These are phyloP conservation scores for Tanacetum coccineum DNA, from an alignment of 129 eudicot species.

Conservation along the genomic window DNA sequence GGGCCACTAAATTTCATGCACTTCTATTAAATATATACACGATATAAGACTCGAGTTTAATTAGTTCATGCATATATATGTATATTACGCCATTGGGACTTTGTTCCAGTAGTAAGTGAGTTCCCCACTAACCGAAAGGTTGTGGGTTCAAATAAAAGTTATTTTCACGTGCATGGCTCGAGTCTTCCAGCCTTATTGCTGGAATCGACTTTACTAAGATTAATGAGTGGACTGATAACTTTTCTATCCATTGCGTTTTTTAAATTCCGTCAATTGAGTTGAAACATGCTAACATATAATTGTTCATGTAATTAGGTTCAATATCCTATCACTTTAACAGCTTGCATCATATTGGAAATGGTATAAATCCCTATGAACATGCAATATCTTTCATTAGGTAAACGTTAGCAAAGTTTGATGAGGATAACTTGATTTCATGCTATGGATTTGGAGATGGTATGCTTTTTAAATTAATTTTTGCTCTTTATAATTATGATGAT, in stretches of 20 bases:
- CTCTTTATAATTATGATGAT: too few species aligned
- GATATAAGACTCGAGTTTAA: too few species aligned
- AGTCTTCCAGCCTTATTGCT: slow-evolving; percentile 86
- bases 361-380: slow-evolving; percentile 79
- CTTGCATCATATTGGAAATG: too few species aligned
- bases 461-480: too few species aligned
- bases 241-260: slow-evolving; percentile 10
- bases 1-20: too few species aligned
- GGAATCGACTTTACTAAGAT: slow-evolving; percentile 96
- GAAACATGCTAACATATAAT: slow-evolving; percentile 31
- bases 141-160: too few species aligned
- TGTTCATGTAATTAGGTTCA: slow-evolving; percentile 49
- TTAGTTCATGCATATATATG: too few species aligned
- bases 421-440: slow-evolving; percentile 87
- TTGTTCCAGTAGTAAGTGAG: too few species aligned
- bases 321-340: slow-evolving; percentile 57
- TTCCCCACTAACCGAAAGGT: too few species aligned
- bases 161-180: slow-evolving; percentile 87
- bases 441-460: too few species aligned
- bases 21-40: too few species aligned
- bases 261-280: background rate
- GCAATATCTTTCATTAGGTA: slow-evolving; percentile 89
- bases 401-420: slow-evolving; percentile 87
- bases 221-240: slow-evolving; percentile 89
- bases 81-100: too few species aligned